These are phyloP conservation scores for Xylaria flabelliformis DNA, from an alignment of 495 filamentous ascomycete genomes.

Conservation along the genomic window DNA sequence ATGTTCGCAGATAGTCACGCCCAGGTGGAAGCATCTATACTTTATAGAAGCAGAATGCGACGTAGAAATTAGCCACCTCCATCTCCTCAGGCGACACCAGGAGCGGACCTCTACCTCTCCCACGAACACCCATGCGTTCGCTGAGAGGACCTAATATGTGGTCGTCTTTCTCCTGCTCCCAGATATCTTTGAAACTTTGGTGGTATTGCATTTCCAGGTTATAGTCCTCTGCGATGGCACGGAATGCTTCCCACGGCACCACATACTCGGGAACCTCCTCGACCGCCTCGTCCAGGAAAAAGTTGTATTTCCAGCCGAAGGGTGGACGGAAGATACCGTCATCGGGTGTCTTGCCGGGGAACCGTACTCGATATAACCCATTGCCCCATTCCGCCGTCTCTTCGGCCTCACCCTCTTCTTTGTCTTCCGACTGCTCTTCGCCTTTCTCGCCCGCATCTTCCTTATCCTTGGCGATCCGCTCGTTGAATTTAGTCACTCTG, in stretches of 20 bases:
- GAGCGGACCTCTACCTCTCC: slow-evolving; percentile 68
- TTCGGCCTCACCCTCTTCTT: slow-evolving; percentile 60
- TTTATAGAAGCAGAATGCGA: slow-evolving; percentile 94
- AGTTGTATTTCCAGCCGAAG: slow-evolving; percentile 97
- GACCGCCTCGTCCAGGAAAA: slow-evolving; percentile 93
- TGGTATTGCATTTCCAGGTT: slow-evolving; percentile 94
- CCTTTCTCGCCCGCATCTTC: slow-evolving; percentile 39
- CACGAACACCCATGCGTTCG: slow-evolving; percentile 91
- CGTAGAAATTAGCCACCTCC: slow-evolving; percentile 89
- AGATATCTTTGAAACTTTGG: slow-evolving; percentile 85
- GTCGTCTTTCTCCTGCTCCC: slow-evolving; percentile 87
- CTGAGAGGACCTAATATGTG: slow-evolving; percentile 78
- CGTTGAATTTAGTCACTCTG: slow-evolving; percentile 67
- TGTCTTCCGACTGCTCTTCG: slow-evolving; percentile 32
- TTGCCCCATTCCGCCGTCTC: slow-evolving; percentile 86
- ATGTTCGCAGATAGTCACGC: background rate
- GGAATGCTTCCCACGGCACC: slow-evolving; percentile 97
- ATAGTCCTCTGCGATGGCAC: slow-evolving; percentile 92
- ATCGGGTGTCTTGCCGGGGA: slow-evolving; percentile 77
- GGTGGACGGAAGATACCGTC: slow-evolving; percentile 90
- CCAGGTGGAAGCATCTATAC: slow-evolving; percentile 55
- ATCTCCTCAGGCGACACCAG: slow-evolving; percentile 80
- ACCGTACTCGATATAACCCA: slow-evolving; percentile 84
- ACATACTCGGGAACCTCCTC: slow-evolving; percentile 97
- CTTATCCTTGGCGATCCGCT: slow-evolving; percentile 59